Percentiles rank a stretch among this genome's conserved stretches.
phyloP scores from a whole-genome alignment of 495 filamentous ascomycete species.

The Paragyromitra xinjiangensis region DNA sequence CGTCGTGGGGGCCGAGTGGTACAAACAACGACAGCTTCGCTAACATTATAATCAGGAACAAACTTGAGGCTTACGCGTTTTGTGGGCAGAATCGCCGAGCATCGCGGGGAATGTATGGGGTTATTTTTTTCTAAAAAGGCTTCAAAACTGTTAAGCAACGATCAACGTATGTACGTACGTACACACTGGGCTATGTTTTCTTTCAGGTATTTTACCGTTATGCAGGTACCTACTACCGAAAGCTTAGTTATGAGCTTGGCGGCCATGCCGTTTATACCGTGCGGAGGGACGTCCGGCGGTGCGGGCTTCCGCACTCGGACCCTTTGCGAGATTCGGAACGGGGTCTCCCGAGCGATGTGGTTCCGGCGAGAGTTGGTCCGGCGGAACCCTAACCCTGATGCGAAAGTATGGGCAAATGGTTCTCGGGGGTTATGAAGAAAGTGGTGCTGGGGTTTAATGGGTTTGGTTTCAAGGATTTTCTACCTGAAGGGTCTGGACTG shows the following conservation, averaged over 20 bases:
- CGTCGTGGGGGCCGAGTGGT: background rate
- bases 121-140: background rate
- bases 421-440: background rate
- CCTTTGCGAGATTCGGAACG: background rate
- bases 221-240: background rate
- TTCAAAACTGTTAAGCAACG: background rate
- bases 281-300: background rate
- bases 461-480: background rate
- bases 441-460: background rate
- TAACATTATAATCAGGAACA: background rate
- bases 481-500: background rate
- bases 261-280: background rate
- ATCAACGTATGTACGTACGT: background rate
- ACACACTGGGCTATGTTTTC: background rate
- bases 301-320: background rate
- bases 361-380: background rate
- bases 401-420: background rate
- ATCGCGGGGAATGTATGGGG: background rate
- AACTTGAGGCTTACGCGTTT: slow-evolving; percentile 8
- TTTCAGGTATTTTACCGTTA: background rate
- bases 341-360: background rate
- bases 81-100: background rate
- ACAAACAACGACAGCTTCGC: background rate
- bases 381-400: background rate
- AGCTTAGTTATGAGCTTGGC: background rate